Evolutionary conservation across 2,329 filamentous ascomycete species (phyloP).

Genomic region (Colletotrichum horii): DNA sequence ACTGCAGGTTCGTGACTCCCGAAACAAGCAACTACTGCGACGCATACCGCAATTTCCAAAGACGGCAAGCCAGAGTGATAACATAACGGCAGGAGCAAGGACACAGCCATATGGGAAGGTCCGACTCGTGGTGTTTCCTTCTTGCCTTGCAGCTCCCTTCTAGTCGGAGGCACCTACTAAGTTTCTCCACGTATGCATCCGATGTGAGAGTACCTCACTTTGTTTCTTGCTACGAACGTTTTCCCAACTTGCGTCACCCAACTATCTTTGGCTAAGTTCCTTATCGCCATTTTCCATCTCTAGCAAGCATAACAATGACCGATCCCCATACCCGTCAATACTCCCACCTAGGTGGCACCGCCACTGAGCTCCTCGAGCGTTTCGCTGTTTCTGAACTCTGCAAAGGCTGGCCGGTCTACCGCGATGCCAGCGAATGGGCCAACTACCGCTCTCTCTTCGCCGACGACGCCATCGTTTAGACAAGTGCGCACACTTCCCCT

Average conservation of each 20-base stretch:
- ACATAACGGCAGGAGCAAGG: background rate
- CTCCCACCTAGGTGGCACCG: slow-evolving; percentile 50
- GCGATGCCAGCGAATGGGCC: slow-evolving; percentile 58
- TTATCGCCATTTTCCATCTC: background rate
- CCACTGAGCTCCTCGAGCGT: slow-evolving; percentile 46
- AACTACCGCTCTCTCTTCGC: slow-evolving; percentile 56
- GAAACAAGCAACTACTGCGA: background rate
- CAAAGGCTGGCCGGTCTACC: slow-evolving; percentile 59
- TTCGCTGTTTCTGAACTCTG: slow-evolving; percentile 55
- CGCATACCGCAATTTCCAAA: background rate
- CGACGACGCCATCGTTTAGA: slow-evolving; percentile 52
- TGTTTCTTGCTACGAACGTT: too few species aligned
- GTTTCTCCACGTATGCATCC: background rate
- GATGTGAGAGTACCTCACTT: background rate
- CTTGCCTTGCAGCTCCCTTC: background rate
- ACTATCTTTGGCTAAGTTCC: background rate
- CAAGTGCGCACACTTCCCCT: slow-evolving; percentile 40
- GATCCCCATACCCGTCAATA: slow-evolving; percentile 29
- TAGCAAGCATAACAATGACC: background rate
- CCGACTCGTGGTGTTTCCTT: background rate
- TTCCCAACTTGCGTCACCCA: background rate
- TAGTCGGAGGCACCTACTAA: background rate
- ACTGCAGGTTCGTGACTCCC: background rate
- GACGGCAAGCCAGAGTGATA: background rate
- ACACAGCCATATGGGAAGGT: background rate